These are phyloP conservation scores for Penicillium tannophilum DNA, from an alignment of 495 filamentous ascomycete genomes.

Conservation along the genomic window DNA sequence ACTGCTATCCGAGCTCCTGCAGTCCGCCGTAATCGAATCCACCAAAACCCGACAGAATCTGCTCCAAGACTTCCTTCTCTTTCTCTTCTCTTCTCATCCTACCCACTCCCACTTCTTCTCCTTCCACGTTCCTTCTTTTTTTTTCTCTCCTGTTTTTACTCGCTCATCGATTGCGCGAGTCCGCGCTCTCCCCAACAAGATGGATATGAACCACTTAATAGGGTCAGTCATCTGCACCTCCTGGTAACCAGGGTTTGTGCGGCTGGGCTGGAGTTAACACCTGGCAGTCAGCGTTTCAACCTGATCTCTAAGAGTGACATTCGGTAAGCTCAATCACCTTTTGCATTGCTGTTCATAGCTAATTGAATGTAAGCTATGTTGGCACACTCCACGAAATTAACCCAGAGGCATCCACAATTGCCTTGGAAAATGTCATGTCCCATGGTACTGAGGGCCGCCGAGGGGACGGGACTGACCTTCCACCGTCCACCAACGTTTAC, in stretches of 20 bases:
- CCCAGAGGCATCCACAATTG: constrained; percentile 93
- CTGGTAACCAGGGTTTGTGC: constrained; percentile 42
- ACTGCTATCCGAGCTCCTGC: constrained; percentile 42
- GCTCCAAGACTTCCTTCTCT: constrained; percentile 21
- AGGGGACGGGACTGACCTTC: constrained; percentile 72
- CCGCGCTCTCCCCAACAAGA: constrained; percentile 37
- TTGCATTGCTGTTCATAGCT: constrained; percentile 17
- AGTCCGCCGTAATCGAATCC: constrained; percentile 41
- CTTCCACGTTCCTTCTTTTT: constrained; percentile 11
- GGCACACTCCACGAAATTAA: constrained; percentile 97
- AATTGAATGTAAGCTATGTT: constrained; percentile 70
- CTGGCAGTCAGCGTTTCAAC: constrained; percentile 54
- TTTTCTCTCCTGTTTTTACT: constrained; percentile 17
- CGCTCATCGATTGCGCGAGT: constrained; percentile 34
- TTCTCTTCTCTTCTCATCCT: constrained; percentile 31
- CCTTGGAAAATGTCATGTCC: constrained; percentile 90
- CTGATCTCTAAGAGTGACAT: constrained; percentile 98
- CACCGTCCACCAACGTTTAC: constrained; percentile 81
- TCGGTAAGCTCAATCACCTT: constrained; percentile 58
- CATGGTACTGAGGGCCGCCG: constrained; percentile 91
- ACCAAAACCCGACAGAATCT: constrained; percentile 41
- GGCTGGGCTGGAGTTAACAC: constrained; percentile 49
- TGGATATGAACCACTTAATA: constrained; percentile 59
- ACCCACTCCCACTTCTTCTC: constrained; percentile 11
- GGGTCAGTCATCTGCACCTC: constrained; percentile 45